Base-by-base conservation (phyloP, 2,329 filamentous ascomycete genomes). In the Pseudogymnoascus sp. region DNA sequence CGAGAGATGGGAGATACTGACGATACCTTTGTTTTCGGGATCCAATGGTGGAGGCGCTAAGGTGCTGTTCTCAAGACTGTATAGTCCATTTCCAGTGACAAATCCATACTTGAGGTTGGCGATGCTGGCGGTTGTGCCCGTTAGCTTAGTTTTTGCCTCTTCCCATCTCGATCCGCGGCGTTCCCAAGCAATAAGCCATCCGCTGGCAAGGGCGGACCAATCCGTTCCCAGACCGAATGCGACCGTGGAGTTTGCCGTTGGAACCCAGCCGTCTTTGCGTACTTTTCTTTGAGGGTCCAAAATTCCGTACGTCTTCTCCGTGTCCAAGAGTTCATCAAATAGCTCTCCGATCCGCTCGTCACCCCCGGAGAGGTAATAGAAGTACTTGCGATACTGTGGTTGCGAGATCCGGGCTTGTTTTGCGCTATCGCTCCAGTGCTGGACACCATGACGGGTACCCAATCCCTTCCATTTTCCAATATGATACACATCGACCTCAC, bases 401-500 rank as follows among this genome's bases (percentile, higher is more conserved):
- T 82, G 79, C 0, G 84, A 83, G 19, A 87, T 84, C 16, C 85
- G 81, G 0, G 80, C 81, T 71, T 87, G 85, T 69, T 87, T 87
- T 0, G 81, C 79, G 62, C 81, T 85, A 68, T 87, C 85, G 14
- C 78, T 72, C 74, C 78, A 87, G 66, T 87, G 85, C 70, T 86
- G 83, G 0, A 87, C 81, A 1, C 84, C 84, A 64, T 87, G 85
- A 3, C 85, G 77, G 0, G 85, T 86, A 1, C 85, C 85, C 1
- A 87, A 77, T 0, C 84, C 84, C 63, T 81, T 84, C 72, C 78
- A 85, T 7, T 77, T 72, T 0, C 85, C 84, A 0, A 81, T 69
- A 66, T 87, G 85, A 67, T 87, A 87, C 0, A 83, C 80, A 65
- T 87, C 85, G 0, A 86, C 84, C 63, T 87, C 85, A 0, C 81